Base-by-base conservation (phyloP, 805 yeast species). In the Suhomyces sp. region DNA sequence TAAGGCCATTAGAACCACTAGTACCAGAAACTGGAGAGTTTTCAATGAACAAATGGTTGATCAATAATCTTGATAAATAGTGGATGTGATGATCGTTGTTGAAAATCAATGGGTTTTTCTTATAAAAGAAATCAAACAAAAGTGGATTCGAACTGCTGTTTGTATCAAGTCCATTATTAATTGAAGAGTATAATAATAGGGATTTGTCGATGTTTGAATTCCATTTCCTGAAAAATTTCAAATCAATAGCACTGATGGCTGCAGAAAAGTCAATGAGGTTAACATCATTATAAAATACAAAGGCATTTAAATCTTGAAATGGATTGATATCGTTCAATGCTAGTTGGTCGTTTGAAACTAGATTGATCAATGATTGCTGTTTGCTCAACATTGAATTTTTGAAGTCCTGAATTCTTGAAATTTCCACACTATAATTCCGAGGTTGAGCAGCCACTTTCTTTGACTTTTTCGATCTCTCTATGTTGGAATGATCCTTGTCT, bases 191-290 rank as follows among this genome's bases (percentile, higher is more conserved):
- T 43, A 83, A 78, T 24, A 88, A 66, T 38, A 90, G 66, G 0
- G 95, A 83, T 39, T 82, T 78, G 60, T 91, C 98, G 10, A 66
- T 60, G 42, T 81, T 73, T 3, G 96, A 88, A 37, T 85, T 81
- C 97, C 97, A 91, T 2, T 60, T 51, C 13, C 59, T 60, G 56
- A 77, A 79, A 50, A 83, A 85, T 33, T 72, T 72, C 38, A 81
- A 63, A 54, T 85, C 87, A 39, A 88, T 81, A 14, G 68, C 62
- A 44, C 81, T 80, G 25, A 91, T 73, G 46, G 82, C 81, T 9
- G 65, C 54, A 0, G 91, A 84, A 25, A 90, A 60, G 5, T 66
- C 65, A 3, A 73, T 65, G 12, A 78, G 51, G 46, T 79, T 75
- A 20, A 76, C 40, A 21, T 57, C 53, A 19, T 73, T 70, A 40